Evolutionary conservation across 2,329 filamentous ascomycete genomes (phyloP).

Genomic region (Xylariaceae sp.): DNA sequence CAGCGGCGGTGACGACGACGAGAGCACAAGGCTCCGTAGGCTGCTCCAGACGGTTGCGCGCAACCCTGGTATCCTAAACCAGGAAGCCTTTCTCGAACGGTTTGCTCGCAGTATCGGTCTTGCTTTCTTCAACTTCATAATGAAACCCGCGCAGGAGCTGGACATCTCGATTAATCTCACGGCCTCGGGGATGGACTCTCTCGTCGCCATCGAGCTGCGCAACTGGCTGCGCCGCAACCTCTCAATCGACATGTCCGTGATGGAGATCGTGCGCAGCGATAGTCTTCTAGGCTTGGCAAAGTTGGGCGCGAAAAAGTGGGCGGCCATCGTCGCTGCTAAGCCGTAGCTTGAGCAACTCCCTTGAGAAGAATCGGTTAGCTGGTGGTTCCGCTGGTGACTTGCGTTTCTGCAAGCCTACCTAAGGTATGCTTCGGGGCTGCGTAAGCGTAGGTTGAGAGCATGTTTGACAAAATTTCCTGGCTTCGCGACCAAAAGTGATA

Average conservation of each 20-base stretch:
- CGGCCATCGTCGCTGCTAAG: too few species aligned
- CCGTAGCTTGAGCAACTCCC: too few species aligned
- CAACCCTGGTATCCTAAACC: conserved; percentile 1
- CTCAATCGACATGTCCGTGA: conserved; percentile 28
- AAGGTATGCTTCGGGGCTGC: too few species aligned
- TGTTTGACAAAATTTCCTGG: too few species aligned
- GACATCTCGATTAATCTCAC: conserved; percentile 1
- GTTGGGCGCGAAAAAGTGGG: too few species aligned
- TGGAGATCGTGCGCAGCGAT: conserved; percentile 23
- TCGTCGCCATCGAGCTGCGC: conserved; percentile 9
- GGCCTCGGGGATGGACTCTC: conserved; percentile 5
- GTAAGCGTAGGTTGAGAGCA: too few species aligned
- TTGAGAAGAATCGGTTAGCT: too few species aligned
- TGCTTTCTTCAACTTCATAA: conserved; percentile 5
- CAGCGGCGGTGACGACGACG: conserved; percentile 1
- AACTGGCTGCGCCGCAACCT: conserved; percentile 7
- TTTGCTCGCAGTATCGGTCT: conserved; percentile 2
- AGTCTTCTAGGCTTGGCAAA: conserved; percentile 4
- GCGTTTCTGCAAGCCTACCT: too few species aligned
- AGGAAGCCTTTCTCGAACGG: not conserved
- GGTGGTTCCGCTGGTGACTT: too few species aligned
- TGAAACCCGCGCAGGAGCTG: conserved; percentile 5
- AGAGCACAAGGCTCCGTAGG: conserved; percentile 2
- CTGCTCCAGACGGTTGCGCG: conserved; percentile 1
- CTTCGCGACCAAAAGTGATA: too few species aligned